Base-by-base conservation (phyloP, 2,329 filamentous ascomycete genomes). In the Sphaceloma murrayae region DNA sequence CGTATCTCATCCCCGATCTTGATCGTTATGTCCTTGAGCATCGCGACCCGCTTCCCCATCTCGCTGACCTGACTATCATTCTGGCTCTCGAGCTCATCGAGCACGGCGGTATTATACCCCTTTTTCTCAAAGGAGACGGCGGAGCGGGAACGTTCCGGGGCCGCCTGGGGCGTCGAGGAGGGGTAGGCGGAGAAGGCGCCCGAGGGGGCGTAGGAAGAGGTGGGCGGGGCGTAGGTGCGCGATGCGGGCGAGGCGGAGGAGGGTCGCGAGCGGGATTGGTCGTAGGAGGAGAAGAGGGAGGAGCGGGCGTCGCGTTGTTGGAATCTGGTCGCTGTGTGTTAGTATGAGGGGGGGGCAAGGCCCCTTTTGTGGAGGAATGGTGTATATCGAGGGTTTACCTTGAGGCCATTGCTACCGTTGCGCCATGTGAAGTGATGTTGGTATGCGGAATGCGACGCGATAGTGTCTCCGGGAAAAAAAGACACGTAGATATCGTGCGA, bases 1-100 rank as follows among this genome's bases (percentile, higher is more conserved):
- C 89, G 78, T 57, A 96, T 96, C 65, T 96, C 91, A 58, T 93
- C 85, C 52, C 91, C 91, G 53, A 98, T 98, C 4, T 88, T 85
- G 27, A 85, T 68, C 1, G 88, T 94, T 68, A 98, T 82, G 66
- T 87, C 78, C 66, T 95, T 96, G 55, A 96, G 62, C 68, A 87
- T 78, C 68, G 75, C 79, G 49, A 96, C 89, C 65, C 94, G 95
- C 53, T 83, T 83, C 53, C 85, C 74, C 58, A 95, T 88, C n/a
- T 87, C 86, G 49, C 86, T 82, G 8, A 95, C 80, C 56, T 95
- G 82, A 47, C 78, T 73, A 54, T 95, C 88, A 60, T 96, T 96
- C 67, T 98, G 91, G 58, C 84, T 89, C 69, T 98, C 91, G 49
- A 98, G 74, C 66, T 94, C 87, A 60, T 85, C 86, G 43, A 98